Conservation (phyloP, 2,329 filamentous ascomycete species). For the Alternaria conjuncta region DNA sequence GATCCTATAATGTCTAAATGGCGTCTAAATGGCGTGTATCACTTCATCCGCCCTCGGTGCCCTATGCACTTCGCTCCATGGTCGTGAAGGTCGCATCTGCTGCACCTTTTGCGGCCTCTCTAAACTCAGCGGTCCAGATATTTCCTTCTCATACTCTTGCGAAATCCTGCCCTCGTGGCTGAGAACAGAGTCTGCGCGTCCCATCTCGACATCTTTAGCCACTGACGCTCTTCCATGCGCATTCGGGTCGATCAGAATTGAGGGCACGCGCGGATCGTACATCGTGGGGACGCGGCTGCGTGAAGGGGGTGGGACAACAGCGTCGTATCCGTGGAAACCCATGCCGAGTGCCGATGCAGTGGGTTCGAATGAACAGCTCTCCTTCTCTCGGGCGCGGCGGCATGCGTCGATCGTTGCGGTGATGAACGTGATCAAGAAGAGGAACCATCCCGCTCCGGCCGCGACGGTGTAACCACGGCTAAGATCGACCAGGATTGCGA, state of each 20-base stretch:
- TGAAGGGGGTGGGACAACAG: slow-evolving; percentile 17
- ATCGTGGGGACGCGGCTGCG: slow-evolving; percentile 30
- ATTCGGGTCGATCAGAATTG: slow-evolving; percentile 16
- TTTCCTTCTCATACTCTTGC: slow-evolving; percentile 12
- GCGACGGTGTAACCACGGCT: slow-evolving; percentile 28
- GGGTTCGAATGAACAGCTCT: slow-evolving; percentile 40
- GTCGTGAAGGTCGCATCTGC: slow-evolving; percentile 31
- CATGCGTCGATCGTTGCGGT: slow-evolving; percentile 23
- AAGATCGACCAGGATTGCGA: slow-evolving; percentile 28
- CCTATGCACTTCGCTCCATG: slow-evolving; percentile 36
- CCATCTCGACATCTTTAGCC: slow-evolving; percentile 14
- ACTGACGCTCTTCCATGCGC: slow-evolving; percentile 22
- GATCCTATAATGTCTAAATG: background rate
- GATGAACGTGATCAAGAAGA: slow-evolving; percentile 25
- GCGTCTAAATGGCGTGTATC: slow-evolving; percentile 17
- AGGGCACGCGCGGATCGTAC: slow-evolving; percentile 29
- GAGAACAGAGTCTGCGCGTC: slow-evolving; percentile 21
- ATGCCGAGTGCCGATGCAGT: slow-evolving; percentile 40
- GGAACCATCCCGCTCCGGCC: slow-evolving; percentile 23
- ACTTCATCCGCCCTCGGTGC: slow-evolving; percentile 5
- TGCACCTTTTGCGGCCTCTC: slow-evolving; percentile 22
- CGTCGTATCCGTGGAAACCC: slow-evolving; percentile 27
- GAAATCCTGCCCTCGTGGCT: slow-evolving; percentile 15
- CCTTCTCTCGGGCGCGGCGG: slow-evolving; percentile 17
- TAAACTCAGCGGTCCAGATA: slow-evolving; percentile 25